Conservation (phyloP, 2,329 filamentous ascomycete genomes). For the Setomelanomma holmii region DNA sequence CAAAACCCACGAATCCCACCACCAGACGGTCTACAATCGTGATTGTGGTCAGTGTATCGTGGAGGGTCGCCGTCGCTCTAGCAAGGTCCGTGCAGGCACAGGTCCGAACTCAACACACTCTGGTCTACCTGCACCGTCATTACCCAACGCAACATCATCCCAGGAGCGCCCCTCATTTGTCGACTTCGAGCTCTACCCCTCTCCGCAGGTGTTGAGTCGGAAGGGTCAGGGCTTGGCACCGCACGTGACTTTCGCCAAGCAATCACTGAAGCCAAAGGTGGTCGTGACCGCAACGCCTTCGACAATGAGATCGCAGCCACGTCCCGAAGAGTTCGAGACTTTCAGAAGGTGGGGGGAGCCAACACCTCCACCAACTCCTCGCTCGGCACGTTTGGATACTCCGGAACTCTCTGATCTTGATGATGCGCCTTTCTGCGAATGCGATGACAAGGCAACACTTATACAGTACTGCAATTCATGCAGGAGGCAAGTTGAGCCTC, state of each 20-base stretch:
- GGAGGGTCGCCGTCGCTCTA: conserved; percentile 32
- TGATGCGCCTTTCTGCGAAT: conserved; percentile 41
- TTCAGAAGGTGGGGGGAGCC: background rate
- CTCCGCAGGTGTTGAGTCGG: background rate
- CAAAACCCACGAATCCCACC: conserved; percentile 15
- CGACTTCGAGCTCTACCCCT: background rate
- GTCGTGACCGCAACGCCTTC: background rate
- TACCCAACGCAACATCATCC: background rate
- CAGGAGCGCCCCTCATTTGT: background rate
- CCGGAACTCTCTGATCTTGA: conserved; percentile 42
- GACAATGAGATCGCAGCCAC: background rate
- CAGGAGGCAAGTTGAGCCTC: conserved; percentile 8
- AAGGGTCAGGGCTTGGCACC: background rate
- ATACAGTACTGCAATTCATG: conserved; percentile 29
- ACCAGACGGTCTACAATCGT: conserved; percentile 35
- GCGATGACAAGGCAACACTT: conserved; percentile 22
- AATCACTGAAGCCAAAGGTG: background rate
- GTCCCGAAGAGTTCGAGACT: background rate
- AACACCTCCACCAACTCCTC: conserved; percentile 43
- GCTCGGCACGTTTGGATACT: conserved; percentile 37
- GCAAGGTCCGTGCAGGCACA: conserved; percentile 4
- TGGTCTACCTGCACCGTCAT: background rate
- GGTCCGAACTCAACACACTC: conserved; percentile 3
- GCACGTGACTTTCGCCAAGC: conserved; percentile 20
- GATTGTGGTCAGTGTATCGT: conserved; percentile 28